phyloP scores from a whole-genome alignment of 2,329 filamentous ascomycete species.

The Colletotrichum sp. region DNA sequence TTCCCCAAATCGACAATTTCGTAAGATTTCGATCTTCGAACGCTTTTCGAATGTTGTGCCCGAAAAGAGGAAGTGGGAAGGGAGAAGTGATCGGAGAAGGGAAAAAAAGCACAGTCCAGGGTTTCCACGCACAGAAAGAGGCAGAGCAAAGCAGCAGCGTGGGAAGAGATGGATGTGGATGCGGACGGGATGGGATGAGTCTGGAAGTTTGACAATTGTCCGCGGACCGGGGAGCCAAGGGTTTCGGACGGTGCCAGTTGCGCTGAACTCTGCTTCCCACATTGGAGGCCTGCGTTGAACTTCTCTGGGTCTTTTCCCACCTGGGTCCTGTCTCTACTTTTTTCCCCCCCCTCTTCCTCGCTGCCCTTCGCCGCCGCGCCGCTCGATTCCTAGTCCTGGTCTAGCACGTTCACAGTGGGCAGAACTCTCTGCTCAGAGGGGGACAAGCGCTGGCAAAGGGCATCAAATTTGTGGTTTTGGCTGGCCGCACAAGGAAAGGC shows the following conservation, averaged over 20 bases:
- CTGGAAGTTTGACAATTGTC: not conserved
- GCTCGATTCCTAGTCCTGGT: not conserved
- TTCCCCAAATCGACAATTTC: not conserved
- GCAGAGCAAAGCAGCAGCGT: not conserved
- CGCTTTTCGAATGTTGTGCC: not conserved
- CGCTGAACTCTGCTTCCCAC: not conserved
- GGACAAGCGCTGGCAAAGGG: not conserved
- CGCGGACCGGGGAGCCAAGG: not conserved
- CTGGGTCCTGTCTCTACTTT: not conserved
- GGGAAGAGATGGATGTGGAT: not conserved
- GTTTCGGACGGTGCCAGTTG: not conserved
- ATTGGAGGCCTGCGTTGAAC: constrained; percentile 2
- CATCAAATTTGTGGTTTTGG: not conserved
- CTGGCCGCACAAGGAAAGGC: not conserved
- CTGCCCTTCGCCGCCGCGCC: not conserved
- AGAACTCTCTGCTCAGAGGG: not conserved
- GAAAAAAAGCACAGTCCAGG: not conserved
- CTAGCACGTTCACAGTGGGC: not conserved
- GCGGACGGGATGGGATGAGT: not conserved
- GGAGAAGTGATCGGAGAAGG: not conserved
- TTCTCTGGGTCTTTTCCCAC: not conserved
- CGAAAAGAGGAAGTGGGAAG: not conserved
- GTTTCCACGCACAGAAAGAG: not conserved
- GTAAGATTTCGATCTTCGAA: not conserved
- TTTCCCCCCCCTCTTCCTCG: not conserved